phyloP scores from a whole-genome alignment of 352 stramenopile species.

The Phytopythium boreale region DNA sequence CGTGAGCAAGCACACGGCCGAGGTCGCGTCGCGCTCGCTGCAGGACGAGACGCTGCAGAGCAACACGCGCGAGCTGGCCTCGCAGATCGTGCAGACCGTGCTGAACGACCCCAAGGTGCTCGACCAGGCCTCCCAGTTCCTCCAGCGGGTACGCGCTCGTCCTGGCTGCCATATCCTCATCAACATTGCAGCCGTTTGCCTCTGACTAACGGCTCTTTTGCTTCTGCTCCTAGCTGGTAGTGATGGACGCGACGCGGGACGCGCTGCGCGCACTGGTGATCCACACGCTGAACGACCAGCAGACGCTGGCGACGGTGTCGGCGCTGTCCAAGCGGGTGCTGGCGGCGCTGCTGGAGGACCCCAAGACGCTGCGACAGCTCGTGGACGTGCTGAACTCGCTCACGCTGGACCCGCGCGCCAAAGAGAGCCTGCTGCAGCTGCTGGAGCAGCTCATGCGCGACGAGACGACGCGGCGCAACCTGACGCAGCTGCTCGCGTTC shows the following conservation, averaged over 20 bases:
- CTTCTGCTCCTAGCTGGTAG: slow-evolving; percentile 38
- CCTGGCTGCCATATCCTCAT: neutral
- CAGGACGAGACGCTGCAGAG: slow-evolving; percentile 80
- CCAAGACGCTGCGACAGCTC: slow-evolving; percentile 49
- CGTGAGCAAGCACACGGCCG: slow-evolving; percentile 79
- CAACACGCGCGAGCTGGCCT: slow-evolving; percentile 72
- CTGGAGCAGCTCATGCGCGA: slow-evolving; percentile 66
- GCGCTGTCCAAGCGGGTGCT: slow-evolving; percentile 50
- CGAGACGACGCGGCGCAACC: slow-evolving; percentile 41
- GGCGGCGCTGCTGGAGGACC: slow-evolving; percentile 45
- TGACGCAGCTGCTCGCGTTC: slow-evolving; percentile 59
- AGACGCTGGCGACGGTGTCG: slow-evolving; percentile 49
- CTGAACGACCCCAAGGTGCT: slow-evolving; percentile 84
- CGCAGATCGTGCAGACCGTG: slow-evolving; percentile 85
- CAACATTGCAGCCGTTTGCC: no score
- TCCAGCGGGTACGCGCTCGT: slow-evolving; percentile 44
- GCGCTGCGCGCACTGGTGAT: slow-evolving; percentile 48
- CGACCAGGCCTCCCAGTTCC: slow-evolving; percentile 70
- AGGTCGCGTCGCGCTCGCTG: slow-evolving; percentile 77
- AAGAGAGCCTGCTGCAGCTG: slow-evolving; percentile 47
- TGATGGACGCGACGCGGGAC: slow-evolving; percentile 62
- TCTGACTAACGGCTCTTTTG: neutral
- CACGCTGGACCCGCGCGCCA: slow-evolving; percentile 44
- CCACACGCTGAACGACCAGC: slow-evolving; percentile 55
- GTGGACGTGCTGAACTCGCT: slow-evolving; percentile 49